Evolutionary conservation across 768 basidiomycete species (phyloP), one percentile per base, ranked within the genome.

Genomic region (Megacollybia marginata): DNA sequence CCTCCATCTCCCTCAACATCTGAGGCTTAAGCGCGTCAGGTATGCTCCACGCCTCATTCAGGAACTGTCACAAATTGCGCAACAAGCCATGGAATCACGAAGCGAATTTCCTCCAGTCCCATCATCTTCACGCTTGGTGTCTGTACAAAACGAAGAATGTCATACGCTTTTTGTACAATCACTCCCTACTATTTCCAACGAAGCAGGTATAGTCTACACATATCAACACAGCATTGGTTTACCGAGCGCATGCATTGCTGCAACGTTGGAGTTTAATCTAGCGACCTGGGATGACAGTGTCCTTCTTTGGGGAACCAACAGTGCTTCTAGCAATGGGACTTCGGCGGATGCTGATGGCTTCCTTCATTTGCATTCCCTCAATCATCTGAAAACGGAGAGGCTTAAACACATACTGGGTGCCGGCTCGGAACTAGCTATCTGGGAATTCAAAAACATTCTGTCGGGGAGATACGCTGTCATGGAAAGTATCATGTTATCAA

Each of bases 381-480:
- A 15, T 15, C 23, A 28, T 28, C 23, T 6, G 6, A 28, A 28
- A 28, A 6, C 6, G 23, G 38, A 48, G 1, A 10, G 20, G 5
- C 23, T 47, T 13, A 36, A 18, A 13, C n/a, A 15, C 13, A 48
- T 54, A 2, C 31, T 28, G 9, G 31, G 42, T 7, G 19, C 11
- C 10, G 53, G 54, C 35, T 54, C 49, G 2, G 52, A 45, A 13
- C 34, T 59, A 12, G 52, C 40, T 3, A 33, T 50, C 1, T 57
- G 52, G 54, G 56, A 59, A 23, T 59, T 59, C 47, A 59, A 59
- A 33, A 57, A 52, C 35, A 7, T 59, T 6, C 42, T 45, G 16
- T 47, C 48, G 23, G 44, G 19, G 19, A 52, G 44, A 8, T 20
- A 15, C 11, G 43, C 4, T 12, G 32, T 15, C 20, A 38, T 33